These are phyloP conservation scores for Pythium sukuiense DNA, from an alignment of 352 stramenopile species.

Conservation along the genomic window DNA sequence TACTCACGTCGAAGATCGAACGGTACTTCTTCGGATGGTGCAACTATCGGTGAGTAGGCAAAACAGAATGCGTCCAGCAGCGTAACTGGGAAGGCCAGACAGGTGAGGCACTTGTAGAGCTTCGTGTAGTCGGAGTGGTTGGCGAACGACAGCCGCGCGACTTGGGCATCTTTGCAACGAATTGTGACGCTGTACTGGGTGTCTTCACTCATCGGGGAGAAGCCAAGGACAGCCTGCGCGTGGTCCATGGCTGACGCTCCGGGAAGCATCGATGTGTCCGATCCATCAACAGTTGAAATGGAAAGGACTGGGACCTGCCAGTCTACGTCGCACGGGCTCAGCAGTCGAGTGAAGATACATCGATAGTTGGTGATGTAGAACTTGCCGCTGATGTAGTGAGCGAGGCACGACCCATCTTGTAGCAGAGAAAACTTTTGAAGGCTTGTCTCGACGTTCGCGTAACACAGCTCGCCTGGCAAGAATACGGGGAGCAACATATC, in stretches of 20 bases:
- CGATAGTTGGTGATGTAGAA: constrained; percentile 86
- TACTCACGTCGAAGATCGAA: constrained; percentile 85
- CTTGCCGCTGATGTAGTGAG: constrained; percentile 73
- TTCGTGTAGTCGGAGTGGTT: constrained; percentile 75
- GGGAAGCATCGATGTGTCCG: constrained; percentile 33
- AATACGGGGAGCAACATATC: constrained; percentile 37
- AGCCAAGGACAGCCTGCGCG: constrained; percentile 61
- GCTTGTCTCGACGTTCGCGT: constrained; percentile 74
- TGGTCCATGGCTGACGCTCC: constrained; percentile 45
- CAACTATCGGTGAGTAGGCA: constrained; percentile 62
- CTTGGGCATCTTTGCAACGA: constrained; percentile 78
- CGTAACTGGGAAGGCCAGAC: constrained; percentile 67
- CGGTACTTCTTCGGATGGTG: constrained; percentile 70
- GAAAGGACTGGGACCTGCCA: constrained; percentile 82
- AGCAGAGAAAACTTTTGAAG: constrained; percentile 61
- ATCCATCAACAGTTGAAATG: constrained; percentile 65
- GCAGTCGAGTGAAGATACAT: constrained; percentile 67
- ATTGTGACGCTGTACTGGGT: constrained; percentile 66
- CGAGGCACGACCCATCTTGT: constrained; percentile 63
- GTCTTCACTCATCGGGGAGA: constrained; percentile 38
- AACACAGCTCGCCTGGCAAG: constrained; percentile 74
- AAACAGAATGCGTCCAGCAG: constrained; percentile 86
- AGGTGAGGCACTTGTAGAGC: constrained; percentile 74
- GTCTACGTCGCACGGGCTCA: constrained; percentile 51
- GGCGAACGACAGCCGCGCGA: constrained; percentile 65